Evolutionary conservation across 257 asterid genomes (phyloP), one percentile per base, ranked within the genome.

Genomic region (Nyctanthes arbortristis): DNA sequence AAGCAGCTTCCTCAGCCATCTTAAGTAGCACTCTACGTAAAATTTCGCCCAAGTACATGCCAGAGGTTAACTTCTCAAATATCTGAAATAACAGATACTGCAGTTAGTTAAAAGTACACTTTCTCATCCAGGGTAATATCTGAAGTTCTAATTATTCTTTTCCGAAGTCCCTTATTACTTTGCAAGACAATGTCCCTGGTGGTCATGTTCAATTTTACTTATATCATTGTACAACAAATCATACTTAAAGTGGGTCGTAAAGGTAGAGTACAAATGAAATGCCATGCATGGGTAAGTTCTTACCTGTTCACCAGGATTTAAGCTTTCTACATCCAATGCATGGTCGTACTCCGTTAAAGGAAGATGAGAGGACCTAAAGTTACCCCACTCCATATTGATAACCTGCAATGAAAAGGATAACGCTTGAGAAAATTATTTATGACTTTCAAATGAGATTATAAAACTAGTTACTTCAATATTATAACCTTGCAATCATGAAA

Each of bases 321-420:
- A 74, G 71, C 97, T 89, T 73, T 89, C 92, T 6, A 66, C 81
- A 75, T 92, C 96, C 83, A 92, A 69, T 9, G 71, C 77, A 37
- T 81, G 73, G 81, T 92, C 97, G 56, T 84, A 89, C 61, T 92
- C 94, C 0, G 93, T 87, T 63, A 87, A 61, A 7, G 97, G 97
- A 74, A 92, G 96, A 82, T 92, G 96, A 3, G 96, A 84, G 27
- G 92, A 84, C 81, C 81, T 85, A 81, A 92, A 92, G 85, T 89
- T 92, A 71, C 96, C 97, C 96, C 97, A 92, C 74, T 92, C 96
- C 96, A 89, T 92, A 69, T 92, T 92, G 79, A 92, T 89, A 72
- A 92, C 97, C 97, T 92, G 67, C 64, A 74, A 13, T 55, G 25
- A 3, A 61, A 24, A 56, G 67, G 35, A 73, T 63, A 13, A 47